A percentile compares a stretch with the other conserved stretches of the same genome.
Conservation (phyloP, 177 flowering plant genomes). For the Vitis hybrid region DNA sequence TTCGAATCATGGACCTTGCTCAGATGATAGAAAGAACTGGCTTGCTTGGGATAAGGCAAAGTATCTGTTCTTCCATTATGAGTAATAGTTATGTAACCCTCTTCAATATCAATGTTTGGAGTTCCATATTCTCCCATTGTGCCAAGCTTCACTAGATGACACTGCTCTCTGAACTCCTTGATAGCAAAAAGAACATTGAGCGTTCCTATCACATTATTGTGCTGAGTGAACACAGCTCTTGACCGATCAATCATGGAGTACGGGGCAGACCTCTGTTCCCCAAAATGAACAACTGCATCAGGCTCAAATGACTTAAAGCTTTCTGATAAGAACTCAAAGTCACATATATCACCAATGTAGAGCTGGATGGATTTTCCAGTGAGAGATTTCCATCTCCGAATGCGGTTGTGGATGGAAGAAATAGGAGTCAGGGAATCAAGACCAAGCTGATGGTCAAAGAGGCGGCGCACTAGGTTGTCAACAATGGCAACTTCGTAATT, state of each 20-base stretch:
- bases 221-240: constrained; percentile 89
- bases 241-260: constrained; percentile 97
- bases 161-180: constrained; percentile 78
- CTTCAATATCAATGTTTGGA: constrained; percentile 96
- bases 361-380: constrained; percentile 78
- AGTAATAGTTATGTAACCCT: constrained; percentile 87
- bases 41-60: constrained; percentile 95
- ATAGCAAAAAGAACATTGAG: constrained; percentile 96
- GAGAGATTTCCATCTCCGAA: constrained; percentile 80
- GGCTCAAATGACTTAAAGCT: constrained; percentile 84
- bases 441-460: constrained; percentile 91
- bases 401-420: constrained; percentile 79
- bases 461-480: constrained; percentile 88
- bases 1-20: constrained; percentile 95
- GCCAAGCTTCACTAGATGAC: constrained; percentile 97
- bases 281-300: constrained; percentile 92
- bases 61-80: constrained; percentile 98
- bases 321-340: constrained; percentile 86
- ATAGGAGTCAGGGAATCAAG: constrained; percentile 92
- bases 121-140: constrained; percentile 99
- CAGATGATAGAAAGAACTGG: constrained; percentile 92
- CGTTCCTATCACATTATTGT: constrained; percentile 92
- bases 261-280: constrained; percentile 97
- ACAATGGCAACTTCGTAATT: constrained; percentile 86
- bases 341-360: constrained; percentile 90